These are phyloP conservation scores for Kitagawia praeruptora DNA, from an alignment of 129 eudicot species.

Conservation along the genomic window DNA sequence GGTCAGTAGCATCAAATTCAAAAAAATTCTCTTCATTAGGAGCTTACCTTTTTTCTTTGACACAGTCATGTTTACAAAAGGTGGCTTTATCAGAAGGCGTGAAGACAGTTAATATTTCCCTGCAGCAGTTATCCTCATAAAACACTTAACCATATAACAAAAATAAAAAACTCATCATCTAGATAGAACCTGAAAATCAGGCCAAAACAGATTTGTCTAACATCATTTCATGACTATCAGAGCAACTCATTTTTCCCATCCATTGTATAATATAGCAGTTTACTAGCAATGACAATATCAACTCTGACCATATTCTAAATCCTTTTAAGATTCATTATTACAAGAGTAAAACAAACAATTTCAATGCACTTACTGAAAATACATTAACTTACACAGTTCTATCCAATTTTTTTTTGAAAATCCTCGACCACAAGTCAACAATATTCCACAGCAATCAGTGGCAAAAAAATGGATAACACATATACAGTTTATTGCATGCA, in stretches of 20 bases:
- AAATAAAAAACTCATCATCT: background rate
- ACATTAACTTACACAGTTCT: background rate
- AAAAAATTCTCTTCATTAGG: conserved; percentile 14
- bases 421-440: background rate
- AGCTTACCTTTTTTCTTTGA: conserved; percentile 23
- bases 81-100: background rate
- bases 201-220: background rate
- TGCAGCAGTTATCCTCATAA: background rate
- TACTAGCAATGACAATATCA: background rate
- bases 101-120: background rate
- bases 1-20: conserved; percentile 1
- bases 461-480: background rate
- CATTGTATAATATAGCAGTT: background rate
- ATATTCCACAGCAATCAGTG: background rate
- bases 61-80: background rate
- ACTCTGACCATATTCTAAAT: background rate
- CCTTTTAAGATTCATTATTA: background rate
- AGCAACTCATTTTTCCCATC: background rate
- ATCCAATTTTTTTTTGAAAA: background rate
- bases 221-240: background rate
- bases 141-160: background rate
- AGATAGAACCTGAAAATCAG: background rate
- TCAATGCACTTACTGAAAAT: background rate
- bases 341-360: background rate
- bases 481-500: background rate